phyloP scores from a whole-genome alignment of 768 basidiomycete genomes.

The Psilocybe cubensis region DNA sequence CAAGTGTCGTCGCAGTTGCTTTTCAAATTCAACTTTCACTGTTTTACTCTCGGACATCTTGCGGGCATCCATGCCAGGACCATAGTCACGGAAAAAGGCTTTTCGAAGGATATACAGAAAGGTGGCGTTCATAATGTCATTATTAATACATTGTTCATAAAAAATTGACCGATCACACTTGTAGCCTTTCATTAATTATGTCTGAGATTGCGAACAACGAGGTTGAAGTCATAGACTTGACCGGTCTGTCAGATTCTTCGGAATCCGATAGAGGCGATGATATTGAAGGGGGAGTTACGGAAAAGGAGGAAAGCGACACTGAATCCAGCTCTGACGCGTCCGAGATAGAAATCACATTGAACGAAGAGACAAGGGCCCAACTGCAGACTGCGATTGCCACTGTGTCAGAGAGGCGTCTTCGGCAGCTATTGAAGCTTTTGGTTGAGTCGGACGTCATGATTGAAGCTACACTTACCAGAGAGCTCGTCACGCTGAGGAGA shows the following conservation, averaged over 20 bases:
- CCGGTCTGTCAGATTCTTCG: conserved; percentile 40
- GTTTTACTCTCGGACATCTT: too few species aligned
- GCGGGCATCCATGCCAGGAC: too few species aligned
- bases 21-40: too few species aligned
- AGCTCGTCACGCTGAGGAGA: conserved; percentile 44
- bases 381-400: conserved; percentile 45
- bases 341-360: conserved; percentile 40
- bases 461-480: conserved; percentile 44
- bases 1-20: too few species aligned
- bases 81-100: background rate
- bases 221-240: conserved; percentile 49
- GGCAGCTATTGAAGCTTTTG: conserved; percentile 40
- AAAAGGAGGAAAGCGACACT: conserved; percentile 20
- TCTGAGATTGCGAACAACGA: conserved; percentile 20
- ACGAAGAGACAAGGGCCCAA: conserved; percentile 43
- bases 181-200: conserved; percentile 22
- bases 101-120: background rate
- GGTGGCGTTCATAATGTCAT: background rate
- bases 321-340: conserved; percentile 30
- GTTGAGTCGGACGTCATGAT: conserved; percentile 43
- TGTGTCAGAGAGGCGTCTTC: conserved; percentile 46
- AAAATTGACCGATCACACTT: background rate
- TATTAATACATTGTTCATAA: background rate
- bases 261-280: conserved; percentile 26
- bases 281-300: conserved; percentile 25